Base-by-base conservation (phyloP, 169 alveolate genomes). In the Ichthyophthirius multifiliis region DNA sequence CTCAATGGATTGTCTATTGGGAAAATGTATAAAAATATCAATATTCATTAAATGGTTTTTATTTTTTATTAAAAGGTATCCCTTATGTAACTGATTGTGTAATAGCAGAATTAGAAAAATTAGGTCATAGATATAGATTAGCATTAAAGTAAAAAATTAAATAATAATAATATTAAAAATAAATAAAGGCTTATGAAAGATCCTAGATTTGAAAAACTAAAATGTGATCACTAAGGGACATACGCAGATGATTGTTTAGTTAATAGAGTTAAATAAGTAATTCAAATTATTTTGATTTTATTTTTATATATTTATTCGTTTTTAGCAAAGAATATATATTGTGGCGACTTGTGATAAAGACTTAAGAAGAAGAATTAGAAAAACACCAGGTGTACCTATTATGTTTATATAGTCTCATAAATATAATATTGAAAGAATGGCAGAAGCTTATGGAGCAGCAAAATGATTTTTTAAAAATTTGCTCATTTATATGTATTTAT, bases 171-270 rank as follows among this genome's bases (percentile, higher is more conserved):
- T 6, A 23, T 7, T 78, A 10, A 47, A 16, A 41, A 7, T 41
- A 41, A 41, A 13, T 13, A 41, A 41, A 96, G 95, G 46, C 81
- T 98, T 75, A 98, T 98, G n/a, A 97, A 97, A 89, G 99, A 97
- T 84, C 99, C 99, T 5, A 94, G 99, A 78, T 97, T 97, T 85
- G 94, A 91, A 74, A 94, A 99, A 74, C 95, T 98, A 35, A 93
- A 96, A 31, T 98, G 99, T 80, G 88, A 94, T 31, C 99, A 98
- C 86, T 95, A 93, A 63, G 99, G 99, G 10, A 98, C 99, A 4
- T 98, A 98, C 89, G 99, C 99, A 15, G 99, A 98, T 87, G 99
- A 98, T 90, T 98, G 99, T 89, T 85, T 98, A 23, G 99, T 98
- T 44, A 97, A 97, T 83, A 94, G 99, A 82, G 98, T 97, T 41